Conservation (phyloP, 169 alveolate species). For the Plasmodium falciparum region DNA sequence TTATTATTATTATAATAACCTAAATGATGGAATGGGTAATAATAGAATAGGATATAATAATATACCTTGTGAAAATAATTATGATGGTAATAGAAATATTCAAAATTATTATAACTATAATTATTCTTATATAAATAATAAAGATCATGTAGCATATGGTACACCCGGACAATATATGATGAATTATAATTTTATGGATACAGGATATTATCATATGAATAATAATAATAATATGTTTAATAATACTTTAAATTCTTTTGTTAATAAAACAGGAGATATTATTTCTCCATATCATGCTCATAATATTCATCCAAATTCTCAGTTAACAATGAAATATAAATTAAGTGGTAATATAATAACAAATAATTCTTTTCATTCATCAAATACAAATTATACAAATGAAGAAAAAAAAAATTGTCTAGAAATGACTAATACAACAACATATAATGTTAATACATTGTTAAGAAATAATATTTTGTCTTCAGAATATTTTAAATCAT, state of each 20-base stretch:
- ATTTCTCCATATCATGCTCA: constrained; percentile 1
- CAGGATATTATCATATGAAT: constrained; percentile 18
- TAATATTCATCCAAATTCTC: constrained; percentile 19
- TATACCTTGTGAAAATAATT: constrained; percentile 10
- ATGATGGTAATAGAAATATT: constrained; percentile 25
- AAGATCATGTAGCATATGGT: constrained; percentile 5
- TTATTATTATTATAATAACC: constrained; percentile 50
- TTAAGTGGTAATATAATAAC: constrained; percentile 9
- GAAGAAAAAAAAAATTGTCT: constrained; percentile 46
- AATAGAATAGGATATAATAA: constrained; percentile 18
- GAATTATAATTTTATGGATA: constrained; percentile 30
- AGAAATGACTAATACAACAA: constrained; percentile 79
- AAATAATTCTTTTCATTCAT: constrained; percentile 24
- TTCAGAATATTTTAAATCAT: constrained; percentile 85
- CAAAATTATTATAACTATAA: constrained; percentile 16
- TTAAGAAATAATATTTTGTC: constrained; percentile 83
- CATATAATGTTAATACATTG: constrained; percentile 82
- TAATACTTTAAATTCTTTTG: constrained; percentile 21
- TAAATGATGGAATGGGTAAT: constrained; percentile 2
- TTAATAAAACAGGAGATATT: constrained; percentile 21
- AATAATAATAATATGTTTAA: constrained; percentile 3
- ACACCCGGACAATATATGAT: constrained; percentile 23
- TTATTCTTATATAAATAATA: constrained; percentile 4
- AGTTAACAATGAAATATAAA: constrained; percentile 16
- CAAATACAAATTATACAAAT: constrained; percentile 24